Evolutionary conservation across 2,329 filamentous ascomycete species (phyloP), one percentile per base, ranked within the genome.

Genomic region (Venturia nashicola): DNA sequence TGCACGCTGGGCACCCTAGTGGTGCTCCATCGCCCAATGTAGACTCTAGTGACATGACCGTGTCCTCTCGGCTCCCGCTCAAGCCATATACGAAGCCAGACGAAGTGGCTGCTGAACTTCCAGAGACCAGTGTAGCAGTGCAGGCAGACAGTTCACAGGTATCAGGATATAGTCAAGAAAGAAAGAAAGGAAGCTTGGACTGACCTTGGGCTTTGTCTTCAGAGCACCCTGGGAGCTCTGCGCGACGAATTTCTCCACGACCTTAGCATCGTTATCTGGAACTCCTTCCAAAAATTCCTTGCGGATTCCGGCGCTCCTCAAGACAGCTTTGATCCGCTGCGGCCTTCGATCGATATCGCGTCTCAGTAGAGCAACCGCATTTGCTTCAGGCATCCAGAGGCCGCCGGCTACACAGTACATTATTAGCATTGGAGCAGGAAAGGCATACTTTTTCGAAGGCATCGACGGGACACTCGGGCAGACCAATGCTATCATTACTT

Each of bases 151-250:
- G 11, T 36, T 57, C 32, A 34, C 51, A 20, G 27, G 11, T 27
- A 36, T 7, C 16, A 57, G 27, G 27, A 20, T 14, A 57, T 57
- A 14, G 12, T n/a, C 51, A 36, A 18, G 32, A 57, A 63, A n/a
- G 61, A 43, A 57, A 64, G 39, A 44, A 23, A 64, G 39, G 34
- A 23, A 27, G 27, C 27, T 46, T 48, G 18, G 9, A 77, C 82
- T 73, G 74, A 91, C 90, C 84, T 92, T 93, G 5, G 92, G 92
- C 71, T 87, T 87, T 44, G 85, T 93, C 80, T 95, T 96, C 61
- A 97, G 79, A 16, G 91, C 90, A 66, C 84, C 88, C 65, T 86
- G 84, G 67, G 83, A 77, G 70, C 96, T 97, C 54, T 70, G 70
- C 18, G 78, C 80, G 27, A 83, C 80, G 74, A 96, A 96, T 0